These are phyloP conservation scores for Ogataea angusta DNA, from an alignment of 805 yeast genomes.

Conservation along the genomic window DNA sequence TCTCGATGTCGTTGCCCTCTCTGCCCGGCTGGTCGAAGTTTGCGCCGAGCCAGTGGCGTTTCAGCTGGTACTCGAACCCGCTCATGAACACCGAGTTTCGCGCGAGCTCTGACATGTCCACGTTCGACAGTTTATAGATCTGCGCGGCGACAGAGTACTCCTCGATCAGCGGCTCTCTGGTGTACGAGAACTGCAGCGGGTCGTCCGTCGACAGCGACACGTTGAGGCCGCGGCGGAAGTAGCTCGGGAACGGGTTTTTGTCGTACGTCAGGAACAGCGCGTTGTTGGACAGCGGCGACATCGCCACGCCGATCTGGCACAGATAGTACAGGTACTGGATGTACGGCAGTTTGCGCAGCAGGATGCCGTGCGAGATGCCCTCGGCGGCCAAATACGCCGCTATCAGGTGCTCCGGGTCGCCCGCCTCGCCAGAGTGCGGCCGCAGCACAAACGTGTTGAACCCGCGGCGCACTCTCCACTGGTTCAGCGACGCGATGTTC, in stretches of 20 bases:
- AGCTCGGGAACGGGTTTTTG: slow-evolving; percentile 90
- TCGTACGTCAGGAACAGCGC: slow-evolving; percentile 95
- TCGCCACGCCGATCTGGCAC: slow-evolving; percentile 95
- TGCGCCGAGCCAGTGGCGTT: slow-evolving; percentile 90
- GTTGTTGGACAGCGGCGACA: slow-evolving; percentile 97
- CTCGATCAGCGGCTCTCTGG: slow-evolving; percentile 95
- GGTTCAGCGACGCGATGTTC: slow-evolving; percentile 80
- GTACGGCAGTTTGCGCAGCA: slow-evolving; percentile 89
- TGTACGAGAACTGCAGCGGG: slow-evolving; percentile 94
- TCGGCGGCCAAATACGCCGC: slow-evolving; percentile 86
- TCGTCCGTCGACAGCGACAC: slow-evolving; percentile 96
- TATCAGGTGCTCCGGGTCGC: slow-evolving; percentile 96
- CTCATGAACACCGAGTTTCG: slow-evolving; percentile 88
- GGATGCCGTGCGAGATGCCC: slow-evolving; percentile 92
- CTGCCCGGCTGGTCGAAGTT: slow-evolving; percentile 55
- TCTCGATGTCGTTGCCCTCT: slow-evolving; percentile 86
- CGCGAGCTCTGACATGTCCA: slow-evolving; percentile 97
- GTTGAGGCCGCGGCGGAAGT: slow-evolving; percentile 89
- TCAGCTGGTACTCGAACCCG: slow-evolving; percentile 86
- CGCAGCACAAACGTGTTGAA: slow-evolving; percentile 90
- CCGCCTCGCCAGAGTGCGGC: slow-evolving; percentile 99
- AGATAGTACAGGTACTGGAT: slow-evolving; percentile 89
- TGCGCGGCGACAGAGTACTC: slow-evolving; percentile 98
- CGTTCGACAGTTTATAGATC: slow-evolving; percentile 88
- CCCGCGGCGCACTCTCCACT: slow-evolving; percentile 71